Evolutionary conservation across 2,329 filamentous ascomycete species (phyloP).

Genomic region (Coleophoma cylindrospora): DNA sequence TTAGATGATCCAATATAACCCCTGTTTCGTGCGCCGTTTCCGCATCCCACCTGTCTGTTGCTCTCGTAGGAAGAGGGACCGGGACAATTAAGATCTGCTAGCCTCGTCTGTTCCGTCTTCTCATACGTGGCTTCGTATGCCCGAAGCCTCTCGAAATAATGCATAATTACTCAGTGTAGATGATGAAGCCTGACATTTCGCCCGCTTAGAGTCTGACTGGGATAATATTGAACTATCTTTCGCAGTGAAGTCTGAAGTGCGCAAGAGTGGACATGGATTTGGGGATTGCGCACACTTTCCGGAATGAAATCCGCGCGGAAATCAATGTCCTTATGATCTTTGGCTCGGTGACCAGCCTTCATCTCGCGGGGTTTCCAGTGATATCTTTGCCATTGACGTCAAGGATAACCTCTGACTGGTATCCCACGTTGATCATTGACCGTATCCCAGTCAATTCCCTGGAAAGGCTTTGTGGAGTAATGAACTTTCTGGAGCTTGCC

Average conservation of each 20-base stretch:
- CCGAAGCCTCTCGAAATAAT: slow-evolving; percentile 1
- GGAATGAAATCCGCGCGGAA: background rate
- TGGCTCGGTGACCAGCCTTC: too few species aligned
- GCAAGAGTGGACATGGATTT: background rate
- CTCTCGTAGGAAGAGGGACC: background rate
- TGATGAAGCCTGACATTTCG: slow-evolving; percentile 1
- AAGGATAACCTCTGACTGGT: too few species aligned
- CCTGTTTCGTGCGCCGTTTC: background rate
- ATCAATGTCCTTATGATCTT: too few species aligned
- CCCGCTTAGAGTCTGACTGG: slow-evolving; percentile 5
- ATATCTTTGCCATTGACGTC: too few species aligned
- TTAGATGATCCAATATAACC: background rate
- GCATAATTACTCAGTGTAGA: slow-evolving; percentile 33
- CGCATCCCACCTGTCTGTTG: background rate
- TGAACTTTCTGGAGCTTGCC: too few species aligned
- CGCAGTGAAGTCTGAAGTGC: background rate
- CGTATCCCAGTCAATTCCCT: too few species aligned
- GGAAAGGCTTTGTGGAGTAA: too few species aligned
- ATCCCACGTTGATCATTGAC: too few species aligned
- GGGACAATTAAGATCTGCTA: background rate
- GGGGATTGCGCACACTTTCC: background rate
- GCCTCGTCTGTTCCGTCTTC: background rate
- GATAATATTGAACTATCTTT: slow-evolving; percentile 4
- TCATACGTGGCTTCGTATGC: background rate
- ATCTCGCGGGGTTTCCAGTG: too few species aligned